phyloP scores from a whole-genome alignment of 148 eudicot species.

The Cornus suecica region DNA sequence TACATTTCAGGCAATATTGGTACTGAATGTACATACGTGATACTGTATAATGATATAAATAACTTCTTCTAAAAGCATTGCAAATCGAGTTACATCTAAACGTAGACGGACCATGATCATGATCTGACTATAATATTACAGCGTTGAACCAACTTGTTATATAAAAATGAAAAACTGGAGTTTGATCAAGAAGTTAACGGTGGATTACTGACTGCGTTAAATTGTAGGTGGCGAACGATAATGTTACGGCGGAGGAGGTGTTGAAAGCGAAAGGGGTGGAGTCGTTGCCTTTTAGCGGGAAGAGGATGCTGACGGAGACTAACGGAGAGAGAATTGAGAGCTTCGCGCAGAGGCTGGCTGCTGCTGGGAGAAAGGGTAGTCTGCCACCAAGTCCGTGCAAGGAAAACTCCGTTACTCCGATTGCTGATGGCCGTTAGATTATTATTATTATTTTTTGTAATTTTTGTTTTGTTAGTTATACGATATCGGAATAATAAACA shows the following conservation, averaged over 20 bases:
- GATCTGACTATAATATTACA: too few species aligned
- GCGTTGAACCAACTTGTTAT: too few species aligned
- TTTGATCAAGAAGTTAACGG: background rate
- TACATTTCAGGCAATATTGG: too few species aligned
- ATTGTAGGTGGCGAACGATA: slow-evolving; percentile 52
- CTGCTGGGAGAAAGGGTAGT: slow-evolving; percentile 52
- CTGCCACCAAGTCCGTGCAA: slow-evolving; percentile 90
- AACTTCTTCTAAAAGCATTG: too few species aligned
- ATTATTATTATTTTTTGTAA: background rate
- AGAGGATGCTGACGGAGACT: slow-evolving; percentile 69
- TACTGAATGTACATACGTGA: too few species aligned
- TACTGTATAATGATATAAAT: too few species aligned
- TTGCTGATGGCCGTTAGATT: slow-evolving; percentile 66
- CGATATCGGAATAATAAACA: too few species aligned
- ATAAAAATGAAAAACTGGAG: background rate
- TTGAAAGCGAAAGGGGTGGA: slow-evolving; percentile 68
- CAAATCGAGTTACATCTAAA: too few species aligned
- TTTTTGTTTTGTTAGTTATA: slow-evolving; percentile 1
- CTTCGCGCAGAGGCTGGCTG: slow-evolving; percentile 78
- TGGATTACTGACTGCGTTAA: slow-evolving; percentile 13
- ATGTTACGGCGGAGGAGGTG: slow-evolving; percentile 29
- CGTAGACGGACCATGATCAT: too few species aligned
- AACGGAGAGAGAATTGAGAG: slow-evolving; percentile 67
- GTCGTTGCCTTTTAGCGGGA: slow-evolving; percentile 89
- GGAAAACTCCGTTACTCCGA: slow-evolving; percentile 55